Percentiles rank a stretch among this genome's conserved stretches.
phyloP scores from a whole-genome alignment of 2,329 filamentous ascomycete genomes.

The Ophiocordyceps australis region DNA sequence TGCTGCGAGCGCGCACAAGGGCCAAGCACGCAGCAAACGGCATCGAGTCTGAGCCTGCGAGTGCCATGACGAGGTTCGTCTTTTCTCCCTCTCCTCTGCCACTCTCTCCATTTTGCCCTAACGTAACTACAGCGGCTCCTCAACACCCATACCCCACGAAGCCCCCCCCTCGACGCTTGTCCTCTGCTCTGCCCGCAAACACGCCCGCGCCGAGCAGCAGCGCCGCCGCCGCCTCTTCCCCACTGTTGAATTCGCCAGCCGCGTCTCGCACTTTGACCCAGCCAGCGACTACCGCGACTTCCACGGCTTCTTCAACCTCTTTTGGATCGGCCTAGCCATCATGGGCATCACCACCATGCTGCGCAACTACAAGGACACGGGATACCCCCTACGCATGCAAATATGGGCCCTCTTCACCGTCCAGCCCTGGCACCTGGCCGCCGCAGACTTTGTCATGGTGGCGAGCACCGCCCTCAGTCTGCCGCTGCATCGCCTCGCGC shows the following conservation, averaged over 20 bases:
- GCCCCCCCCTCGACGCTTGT: constrained; percentile 84
- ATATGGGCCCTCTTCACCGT: constrained; percentile 81
- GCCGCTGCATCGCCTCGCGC: constrained; percentile 53
- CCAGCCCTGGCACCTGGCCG: constrained; percentile 71
- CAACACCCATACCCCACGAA: constrained; percentile 72
- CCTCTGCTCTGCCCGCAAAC: constrained; percentile 69
- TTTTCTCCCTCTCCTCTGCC: too few species aligned
- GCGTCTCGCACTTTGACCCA: constrained; percentile 91
- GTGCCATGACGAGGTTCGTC: constrained; percentile 25
- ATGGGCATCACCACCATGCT: constrained; percentile 94
- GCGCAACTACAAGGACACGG: constrained; percentile 86
- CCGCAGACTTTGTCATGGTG: constrained; percentile 79
- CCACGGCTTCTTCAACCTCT: constrained; percentile 91
- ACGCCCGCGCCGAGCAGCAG: constrained; percentile 63
- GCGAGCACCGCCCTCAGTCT: constrained; percentile 52
- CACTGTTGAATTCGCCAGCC: constrained; percentile 75
- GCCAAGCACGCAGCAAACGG: too few species aligned
- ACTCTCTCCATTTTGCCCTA: background rate
- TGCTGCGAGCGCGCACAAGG: too few species aligned
- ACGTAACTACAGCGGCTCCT: constrained; percentile 42
- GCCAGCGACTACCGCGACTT: constrained; percentile 86
- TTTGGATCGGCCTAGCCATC: constrained; percentile 93
- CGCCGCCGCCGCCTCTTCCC: constrained; percentile 84
- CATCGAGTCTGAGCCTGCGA: too few species aligned
- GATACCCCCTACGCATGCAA: constrained; percentile 64